Conservation (phyloP, 1,284 basidiomycete genomes). For the Cutaneotrichosporon daszewskae region DNA sequence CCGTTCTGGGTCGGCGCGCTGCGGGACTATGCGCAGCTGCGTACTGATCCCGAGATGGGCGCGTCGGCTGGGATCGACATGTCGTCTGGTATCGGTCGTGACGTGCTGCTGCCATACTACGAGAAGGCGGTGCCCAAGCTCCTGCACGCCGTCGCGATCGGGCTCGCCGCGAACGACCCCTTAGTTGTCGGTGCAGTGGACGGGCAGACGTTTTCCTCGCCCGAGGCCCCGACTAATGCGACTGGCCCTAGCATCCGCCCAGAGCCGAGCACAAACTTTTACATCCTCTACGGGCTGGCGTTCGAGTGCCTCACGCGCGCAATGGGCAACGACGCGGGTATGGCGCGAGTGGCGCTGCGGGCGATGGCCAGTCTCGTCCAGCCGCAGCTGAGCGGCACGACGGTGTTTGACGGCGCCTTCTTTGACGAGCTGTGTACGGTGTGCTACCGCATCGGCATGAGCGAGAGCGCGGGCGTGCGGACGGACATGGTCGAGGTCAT, state of each 20-base stretch:
- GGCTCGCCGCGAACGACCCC: constrained; percentile 67
- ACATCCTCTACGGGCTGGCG: constrained; percentile 82
- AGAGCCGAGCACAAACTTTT: constrained; percentile 79
- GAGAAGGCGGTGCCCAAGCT: constrained; percentile 75
- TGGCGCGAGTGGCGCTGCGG: constrained; percentile 62
- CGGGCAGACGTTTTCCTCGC: constrained; percentile 53
- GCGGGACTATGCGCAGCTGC: constrained; percentile 85
- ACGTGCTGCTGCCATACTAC: constrained; percentile 90
- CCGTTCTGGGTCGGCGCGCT: constrained; percentile 84
- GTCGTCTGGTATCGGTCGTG: constrained; percentile 77
- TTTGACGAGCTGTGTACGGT: constrained; percentile 88
- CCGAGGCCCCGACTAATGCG: constrained; percentile 17
- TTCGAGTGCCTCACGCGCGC: constrained; percentile 79
- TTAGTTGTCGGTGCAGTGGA: constrained; percentile 74
- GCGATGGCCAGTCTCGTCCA: constrained; percentile 72
- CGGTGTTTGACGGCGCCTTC: constrained; percentile 68
- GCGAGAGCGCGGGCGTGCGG: constrained; percentile 69
- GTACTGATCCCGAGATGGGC: constrained; percentile 75
- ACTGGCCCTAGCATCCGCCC: constrained; percentile 46
- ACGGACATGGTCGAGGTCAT: constrained; percentile 70
- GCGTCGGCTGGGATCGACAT: constrained; percentile 69
- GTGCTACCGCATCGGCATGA: constrained; percentile 83
- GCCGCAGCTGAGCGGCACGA: constrained; percentile 72
- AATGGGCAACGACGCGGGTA: constrained; percentile 52
- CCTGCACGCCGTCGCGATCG: constrained; percentile 76